These are phyloP conservation scores for Eutrema japonicum DNA, from an alignment of 345 rosid species.

Conservation along the genomic window DNA sequence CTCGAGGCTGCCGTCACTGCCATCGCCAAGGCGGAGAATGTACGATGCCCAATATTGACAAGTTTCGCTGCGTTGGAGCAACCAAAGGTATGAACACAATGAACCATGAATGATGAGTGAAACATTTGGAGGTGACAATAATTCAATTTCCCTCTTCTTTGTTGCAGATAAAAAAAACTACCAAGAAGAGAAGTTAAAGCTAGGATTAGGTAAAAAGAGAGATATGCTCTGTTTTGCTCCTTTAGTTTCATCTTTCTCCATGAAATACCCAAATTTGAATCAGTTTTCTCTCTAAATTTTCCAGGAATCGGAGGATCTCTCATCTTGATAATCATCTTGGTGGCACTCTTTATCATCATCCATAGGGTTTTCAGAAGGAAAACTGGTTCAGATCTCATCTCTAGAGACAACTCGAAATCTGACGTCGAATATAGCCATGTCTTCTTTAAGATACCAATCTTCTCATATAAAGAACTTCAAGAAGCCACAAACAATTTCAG, in stretches of 20 bases:
- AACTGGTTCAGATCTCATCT: slow-evolving; percentile 35
- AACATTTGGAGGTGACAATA: slow-evolving; percentile 6
- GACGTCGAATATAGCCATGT: slow-evolving; percentile 46
- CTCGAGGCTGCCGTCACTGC: neutral
- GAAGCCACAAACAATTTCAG: slow-evolving; percentile 62
- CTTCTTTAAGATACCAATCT: slow-evolving; percentile 56
- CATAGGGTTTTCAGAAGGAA: slow-evolving; percentile 31
- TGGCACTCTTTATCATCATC: slow-evolving; percentile 23
- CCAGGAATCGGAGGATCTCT: slow-evolving; percentile 49
- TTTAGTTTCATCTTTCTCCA: slow-evolving; percentile 5
- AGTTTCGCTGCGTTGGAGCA: slow-evolving; percentile 26
- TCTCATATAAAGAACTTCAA: slow-evolving; percentile 65
- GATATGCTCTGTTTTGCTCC: slow-evolving; percentile 23
- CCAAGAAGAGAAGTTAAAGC: neutral
- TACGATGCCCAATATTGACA: neutral
- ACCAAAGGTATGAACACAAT: slow-evolving; percentile 29
- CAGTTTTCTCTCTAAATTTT: slow-evolving; percentile 24
- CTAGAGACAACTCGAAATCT: slow-evolving; percentile 44
- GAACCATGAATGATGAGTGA: slow-evolving; percentile 12
- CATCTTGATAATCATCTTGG: slow-evolving; percentile 33
- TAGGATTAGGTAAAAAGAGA: slow-evolving; percentile 35
- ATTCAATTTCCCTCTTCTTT: neutral
- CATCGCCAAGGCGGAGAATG: slow-evolving; percentile 25
- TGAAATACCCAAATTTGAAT: slow-evolving; percentile 9
- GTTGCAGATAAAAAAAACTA: neutral